Evolutionary conservation across 2,329 filamentous ascomycete genomes (phyloP), one percentile per base, ranked within the genome.

Genomic region (Pyrenophora graminea): DNA sequence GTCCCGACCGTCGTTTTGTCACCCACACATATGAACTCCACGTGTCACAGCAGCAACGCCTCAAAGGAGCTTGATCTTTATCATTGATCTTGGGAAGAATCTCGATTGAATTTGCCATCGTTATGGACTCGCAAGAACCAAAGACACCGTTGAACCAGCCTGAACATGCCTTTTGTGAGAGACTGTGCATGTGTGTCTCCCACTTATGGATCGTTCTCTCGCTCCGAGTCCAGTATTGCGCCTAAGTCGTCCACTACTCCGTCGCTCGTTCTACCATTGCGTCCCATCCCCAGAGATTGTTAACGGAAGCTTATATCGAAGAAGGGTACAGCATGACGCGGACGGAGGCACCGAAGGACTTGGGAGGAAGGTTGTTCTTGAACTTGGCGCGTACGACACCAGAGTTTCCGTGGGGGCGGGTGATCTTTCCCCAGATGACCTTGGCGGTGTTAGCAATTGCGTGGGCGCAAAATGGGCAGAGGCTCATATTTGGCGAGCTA

Each of bases 301-400:
- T 62, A 60, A 61, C 66, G 62, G 64, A 64, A 45, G 42, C 21
- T 88, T 93, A 96, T 88, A 97, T 94, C 83, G 90, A 91, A 76
- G 91, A 95, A 80, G 91, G 91, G 86, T 96, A 96, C 80, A 96
- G 85, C 91, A 96, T 96, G 81, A 96, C 86, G 81, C 92, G 88
- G 82, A 96, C 89, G 73, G 90, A 92, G 77, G 91, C 71, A 64
- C 71, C 70, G 84, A 97, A 97, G 76, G 90, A 91, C 84, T 92
- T 92, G 73, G 94, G 86, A 76, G 94, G 94, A 69, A 99, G 91
- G 79, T 96, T 96, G 82, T 86, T 85, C 79, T 88, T 83, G 88
- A 99, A 99, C 82, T 96, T 93, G 80, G 92, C 93, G 78, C 94
- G 89, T 83, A 99, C 94, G 75, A 97, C 90, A 75, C 94, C 94